Evolutionary conservation across 495 filamentous ascomycete species (phyloP).

Genomic region (Daldinia concentrica): DNA sequence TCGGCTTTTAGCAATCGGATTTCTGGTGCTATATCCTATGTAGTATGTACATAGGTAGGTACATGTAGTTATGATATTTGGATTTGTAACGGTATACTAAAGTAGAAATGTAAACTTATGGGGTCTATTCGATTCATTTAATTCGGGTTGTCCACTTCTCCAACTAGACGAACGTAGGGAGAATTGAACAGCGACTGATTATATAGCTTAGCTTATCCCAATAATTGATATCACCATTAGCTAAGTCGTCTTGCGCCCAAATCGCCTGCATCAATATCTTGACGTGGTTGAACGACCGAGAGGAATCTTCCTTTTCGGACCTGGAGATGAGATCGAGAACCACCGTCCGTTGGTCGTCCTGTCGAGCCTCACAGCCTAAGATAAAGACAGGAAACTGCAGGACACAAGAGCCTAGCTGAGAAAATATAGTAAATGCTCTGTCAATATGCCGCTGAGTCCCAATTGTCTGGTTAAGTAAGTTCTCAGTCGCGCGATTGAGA

Average conservation of each 20-base stretch:
- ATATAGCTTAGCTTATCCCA: constrained; percentile 44
- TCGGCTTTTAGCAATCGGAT: not conserved
- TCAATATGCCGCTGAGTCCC: constrained; percentile 39
- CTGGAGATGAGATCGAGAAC: constrained; percentile 48
- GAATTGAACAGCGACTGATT: constrained; percentile 43
- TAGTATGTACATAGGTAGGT: too few relatives aligned
- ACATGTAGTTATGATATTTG: not conserved
- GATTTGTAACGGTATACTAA: not conserved
- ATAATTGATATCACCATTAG: constrained; percentile 45
- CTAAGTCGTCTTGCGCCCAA: constrained; percentile 54
- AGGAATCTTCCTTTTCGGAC: constrained; percentile 37
- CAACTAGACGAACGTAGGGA: constrained; percentile 27
- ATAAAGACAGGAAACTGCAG: constrained; percentile 52
- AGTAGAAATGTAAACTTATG: not conserved
- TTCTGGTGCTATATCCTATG: not conserved
- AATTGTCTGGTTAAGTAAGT: constrained; percentile 31
- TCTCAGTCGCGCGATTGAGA: constrained; percentile 42
- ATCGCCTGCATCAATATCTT: constrained; percentile 45
- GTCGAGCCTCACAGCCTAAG: constrained; percentile 52
- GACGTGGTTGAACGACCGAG: constrained; percentile 43
- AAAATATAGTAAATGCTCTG: constrained; percentile 24
- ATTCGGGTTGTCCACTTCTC: not conserved
- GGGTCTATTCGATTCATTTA: too few relatives aligned
- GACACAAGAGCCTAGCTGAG: not conserved
- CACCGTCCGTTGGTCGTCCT: constrained; percentile 46